Percentiles rank a stretch among this genome's conserved stretches.
Evolutionary conservation across 2,329 filamentous ascomycete genomes (phyloP).

Genomic region (Neonectria magnoliae): DNA sequence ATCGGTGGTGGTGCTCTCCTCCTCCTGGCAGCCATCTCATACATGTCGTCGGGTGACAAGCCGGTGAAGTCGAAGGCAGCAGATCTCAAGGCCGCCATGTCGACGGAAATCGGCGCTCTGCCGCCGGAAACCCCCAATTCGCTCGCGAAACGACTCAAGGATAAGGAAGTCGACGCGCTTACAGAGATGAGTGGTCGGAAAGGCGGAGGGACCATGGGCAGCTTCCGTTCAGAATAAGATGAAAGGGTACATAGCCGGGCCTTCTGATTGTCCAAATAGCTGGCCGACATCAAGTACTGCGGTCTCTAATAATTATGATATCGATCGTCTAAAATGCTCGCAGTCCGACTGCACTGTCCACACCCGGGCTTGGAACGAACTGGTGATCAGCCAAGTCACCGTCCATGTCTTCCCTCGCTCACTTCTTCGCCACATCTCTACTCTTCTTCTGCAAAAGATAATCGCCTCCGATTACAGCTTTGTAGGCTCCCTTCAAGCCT

Average conservation of each 20-base stretch:
- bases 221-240: constrained; percentile 45
- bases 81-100: constrained; percentile 26
- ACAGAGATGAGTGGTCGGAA: constrained; percentile 46
- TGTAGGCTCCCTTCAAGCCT: constrained; percentile 59
- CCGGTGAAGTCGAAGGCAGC: constrained; percentile 25
- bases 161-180: constrained; percentile 38
- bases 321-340: background rate
- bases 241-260: background rate
- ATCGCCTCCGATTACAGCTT: constrained; percentile 56
- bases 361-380: background rate
- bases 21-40: constrained; percentile 40
- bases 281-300: background rate
- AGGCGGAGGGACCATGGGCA: constrained; percentile 39
- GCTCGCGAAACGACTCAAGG: constrained; percentile 30
- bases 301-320: background rate
- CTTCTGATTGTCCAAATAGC: background rate
- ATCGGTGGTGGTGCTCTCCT: constrained; percentile 44
- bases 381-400: background rate
- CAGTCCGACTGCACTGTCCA: background rate
- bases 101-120: constrained; percentile 26
- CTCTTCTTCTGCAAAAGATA: constrained; percentile 55
- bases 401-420: background rate
- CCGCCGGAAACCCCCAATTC: constrained; percentile 10
- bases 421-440: background rate
- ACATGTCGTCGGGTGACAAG: constrained; percentile 39